A percentile compares a stretch with the other conserved stretches of the same genome.
Evolutionary conservation across 257 asterid species (phyloP).

Genomic region (Primulina tabacum): DNA sequence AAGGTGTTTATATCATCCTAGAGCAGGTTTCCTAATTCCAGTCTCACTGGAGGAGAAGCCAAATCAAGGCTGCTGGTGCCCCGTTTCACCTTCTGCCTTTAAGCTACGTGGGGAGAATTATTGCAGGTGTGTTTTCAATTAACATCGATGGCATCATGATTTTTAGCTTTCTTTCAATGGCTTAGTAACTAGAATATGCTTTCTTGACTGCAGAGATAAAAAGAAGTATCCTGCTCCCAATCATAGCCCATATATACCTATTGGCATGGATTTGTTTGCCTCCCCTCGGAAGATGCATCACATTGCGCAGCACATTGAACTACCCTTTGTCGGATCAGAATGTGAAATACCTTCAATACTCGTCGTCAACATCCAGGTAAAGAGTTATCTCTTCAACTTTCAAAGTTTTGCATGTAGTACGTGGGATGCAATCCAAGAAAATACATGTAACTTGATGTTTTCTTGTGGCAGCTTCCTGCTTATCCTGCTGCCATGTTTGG

Average conservation of each 20-base stretch:
- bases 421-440: background rate
- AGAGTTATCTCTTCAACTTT: background rate
- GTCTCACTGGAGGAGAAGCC: slow-evolving; percentile 40
- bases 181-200: background rate
- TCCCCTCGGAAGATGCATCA: slow-evolving; percentile 67
- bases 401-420: background rate
- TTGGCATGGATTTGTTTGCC: slow-evolving; percentile 74
- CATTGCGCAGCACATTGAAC: slow-evolving; percentile 71
- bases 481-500: slow-evolving; percentile 85
- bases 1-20: slow-evolving; percentile 44
- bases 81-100: slow-evolving; percentile 62
- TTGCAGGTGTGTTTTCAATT: slow-evolving; percentile 53
- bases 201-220: slow-evolving; percentile 55
- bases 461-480: slow-evolving; percentile 61
- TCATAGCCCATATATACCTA: slow-evolving; percentile 62
- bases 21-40: slow-evolving; percentile 55
- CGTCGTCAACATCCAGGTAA: slow-evolving; percentile 77
- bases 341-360: slow-evolving; percentile 63
- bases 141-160: background rate
- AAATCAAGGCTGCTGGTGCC: slow-evolving; percentile 58
- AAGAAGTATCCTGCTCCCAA: slow-evolving; percentile 70
- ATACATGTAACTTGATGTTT: slow-evolving; percentile 7
- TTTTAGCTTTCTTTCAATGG: background rate
- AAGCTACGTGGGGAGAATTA: slow-evolving; percentile 71
- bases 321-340: slow-evolving; percentile 46